phyloP scores from a whole-genome alignment of 805 yeast species.

The Starmera caribaea region DNA sequence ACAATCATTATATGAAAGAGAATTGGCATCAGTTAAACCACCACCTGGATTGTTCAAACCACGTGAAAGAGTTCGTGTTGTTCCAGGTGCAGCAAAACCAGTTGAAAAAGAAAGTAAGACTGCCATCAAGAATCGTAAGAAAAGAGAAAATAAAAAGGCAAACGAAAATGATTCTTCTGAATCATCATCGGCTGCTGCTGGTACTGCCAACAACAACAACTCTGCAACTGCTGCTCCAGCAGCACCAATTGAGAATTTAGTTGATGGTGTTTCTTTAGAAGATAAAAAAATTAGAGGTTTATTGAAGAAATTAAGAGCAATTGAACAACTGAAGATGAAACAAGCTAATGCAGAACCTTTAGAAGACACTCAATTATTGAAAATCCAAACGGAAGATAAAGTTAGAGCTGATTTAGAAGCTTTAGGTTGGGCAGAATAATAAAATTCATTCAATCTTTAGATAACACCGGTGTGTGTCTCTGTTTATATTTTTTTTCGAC shows the following conservation, averaged over 20 bases:
- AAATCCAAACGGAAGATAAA: constrained; percentile 78
- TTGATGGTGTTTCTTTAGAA: constrained; percentile 65
- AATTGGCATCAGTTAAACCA: constrained; percentile 25
- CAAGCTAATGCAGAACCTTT: constrained; percentile 75
- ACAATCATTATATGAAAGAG: constrained; percentile 51
- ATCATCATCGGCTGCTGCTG: constrained; percentile 28
- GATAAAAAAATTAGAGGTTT: constrained; percentile 89
- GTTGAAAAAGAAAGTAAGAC: constrained; percentile 43
- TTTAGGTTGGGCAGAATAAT: constrained; percentile 64
- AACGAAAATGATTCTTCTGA: constrained; percentile 9
- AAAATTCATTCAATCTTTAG: not conserved
- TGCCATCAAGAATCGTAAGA: constrained; percentile 68
- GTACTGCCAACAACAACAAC: constrained; percentile 37
- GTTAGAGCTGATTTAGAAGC: constrained; percentile 65
- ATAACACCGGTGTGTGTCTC: no score
- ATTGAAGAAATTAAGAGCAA: constrained; percentile 91
- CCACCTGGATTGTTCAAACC: constrained; percentile 16
- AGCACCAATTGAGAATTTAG: constrained; percentile 17
- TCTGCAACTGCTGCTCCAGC: constrained; percentile 1
- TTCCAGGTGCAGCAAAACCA: constrained; percentile 50
- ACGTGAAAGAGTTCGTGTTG: constrained; percentile 29
- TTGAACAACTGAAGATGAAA: constrained; percentile 79
- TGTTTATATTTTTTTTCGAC: not conserved
- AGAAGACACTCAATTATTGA: constrained; percentile 88
- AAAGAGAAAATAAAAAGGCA: constrained; percentile 53